phyloP scores from a whole-genome alignment of 2,329 filamentous ascomycete species.

The Aspergillus unguis region DNA sequence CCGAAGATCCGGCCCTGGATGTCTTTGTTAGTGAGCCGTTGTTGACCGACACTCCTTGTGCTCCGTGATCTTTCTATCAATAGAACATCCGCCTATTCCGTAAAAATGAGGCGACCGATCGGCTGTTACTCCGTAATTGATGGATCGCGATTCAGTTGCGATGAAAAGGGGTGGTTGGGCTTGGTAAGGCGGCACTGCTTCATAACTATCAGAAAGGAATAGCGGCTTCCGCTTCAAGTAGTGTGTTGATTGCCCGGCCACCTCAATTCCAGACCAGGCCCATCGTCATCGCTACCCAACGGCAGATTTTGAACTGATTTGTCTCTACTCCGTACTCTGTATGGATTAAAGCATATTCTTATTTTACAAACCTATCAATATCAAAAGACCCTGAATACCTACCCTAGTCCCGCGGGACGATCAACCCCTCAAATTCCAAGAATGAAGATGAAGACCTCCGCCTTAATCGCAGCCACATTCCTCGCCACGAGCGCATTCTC shows the following conservation, averaged over 20 bases:
- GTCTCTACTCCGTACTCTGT: too few species aligned
- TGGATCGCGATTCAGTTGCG: neutral
- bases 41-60: too few species aligned
- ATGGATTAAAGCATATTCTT: neutral
- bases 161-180: neutral
- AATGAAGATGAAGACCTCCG: slow-evolving; percentile 31
- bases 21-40: too few species aligned
- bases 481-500: slow-evolving; percentile 30
- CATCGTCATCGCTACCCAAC: slow-evolving; percentile 8
- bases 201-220: too few species aligned
- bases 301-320: slow-evolving; percentile 6
- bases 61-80: too few species aligned
- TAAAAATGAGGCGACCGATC: too few species aligned
- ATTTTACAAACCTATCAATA: neutral
- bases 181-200: neutral
- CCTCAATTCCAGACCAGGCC: neutral
- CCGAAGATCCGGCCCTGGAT: too few species aligned
- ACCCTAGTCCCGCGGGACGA: slow-evolving; percentile 10
- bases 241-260: slow-evolving; percentile 31
- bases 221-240: slow-evolving; percentile 28
- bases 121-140: neutral
- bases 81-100: too few species aligned
- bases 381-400: neutral
- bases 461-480: slow-evolving; percentile 32
- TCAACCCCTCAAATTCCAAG: slow-evolving; percentile 13